Percentiles rank a stretch among this genome's conserved stretches.
These are phyloP conservation scores for Sequoia sempervirens DNA, from an alignment of 75 land plant genomes.

Conservation along the genomic window DNA sequence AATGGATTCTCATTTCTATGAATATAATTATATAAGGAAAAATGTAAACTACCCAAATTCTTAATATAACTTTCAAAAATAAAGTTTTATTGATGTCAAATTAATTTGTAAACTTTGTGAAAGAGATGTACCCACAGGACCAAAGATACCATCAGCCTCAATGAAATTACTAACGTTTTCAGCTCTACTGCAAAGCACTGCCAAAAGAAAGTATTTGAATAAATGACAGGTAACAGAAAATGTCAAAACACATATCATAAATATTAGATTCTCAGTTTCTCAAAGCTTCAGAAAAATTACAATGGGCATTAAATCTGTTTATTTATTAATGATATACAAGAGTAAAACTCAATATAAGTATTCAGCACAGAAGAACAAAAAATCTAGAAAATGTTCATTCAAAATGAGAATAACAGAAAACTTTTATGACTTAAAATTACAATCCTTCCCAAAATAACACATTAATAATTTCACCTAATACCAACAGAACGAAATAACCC, in stretches of 20 bases:
- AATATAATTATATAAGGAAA: neutral
- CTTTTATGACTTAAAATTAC: neutral
- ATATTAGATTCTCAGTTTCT: neutral
- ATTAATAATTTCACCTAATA: neutral
- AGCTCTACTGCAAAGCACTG: conserved; percentile 79
- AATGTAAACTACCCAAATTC: neutral
- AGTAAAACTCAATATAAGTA: neutral
- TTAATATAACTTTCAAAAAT: neutral
- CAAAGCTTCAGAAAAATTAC: neutral
- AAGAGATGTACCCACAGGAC: conserved; percentile 57
- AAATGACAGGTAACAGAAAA: neutral
- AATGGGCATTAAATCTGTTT: neutral
- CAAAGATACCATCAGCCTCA: conserved; percentile 77
- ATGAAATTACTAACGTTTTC: conserved; percentile 86
- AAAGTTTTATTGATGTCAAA: conserved; percentile 6
- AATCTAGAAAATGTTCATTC: neutral
- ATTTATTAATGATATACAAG: neutral
- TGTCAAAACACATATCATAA: neutral
- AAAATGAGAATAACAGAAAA: neutral
- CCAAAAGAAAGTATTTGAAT: conserved; percentile 1
- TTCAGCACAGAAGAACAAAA: neutral
- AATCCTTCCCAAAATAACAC: neutral
- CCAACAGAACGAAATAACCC: neutral
- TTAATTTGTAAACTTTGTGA: conserved; percentile 1
- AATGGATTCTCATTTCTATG: neutral